phyloP scores from a whole-genome alignment of 371 early-diverging fungal genomes.

The Saksenaea oblongispora region DNA sequence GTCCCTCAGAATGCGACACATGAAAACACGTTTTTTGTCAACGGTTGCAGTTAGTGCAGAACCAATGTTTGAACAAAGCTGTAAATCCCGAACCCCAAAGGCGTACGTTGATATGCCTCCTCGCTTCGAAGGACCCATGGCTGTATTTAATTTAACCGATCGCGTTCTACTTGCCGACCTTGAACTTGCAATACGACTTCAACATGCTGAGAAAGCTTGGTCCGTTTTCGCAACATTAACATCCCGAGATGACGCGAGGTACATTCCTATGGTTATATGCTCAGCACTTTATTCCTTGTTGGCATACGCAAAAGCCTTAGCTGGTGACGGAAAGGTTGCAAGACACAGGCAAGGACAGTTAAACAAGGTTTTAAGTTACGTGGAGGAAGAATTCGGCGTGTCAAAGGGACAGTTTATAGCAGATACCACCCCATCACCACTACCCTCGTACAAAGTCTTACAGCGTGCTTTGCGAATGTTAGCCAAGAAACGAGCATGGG shows the following conservation, averaged over 20 bases:
- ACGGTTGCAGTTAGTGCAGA: slow-evolving; percentile 12
- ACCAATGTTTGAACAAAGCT: neutral
- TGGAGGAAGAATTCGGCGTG: slow-evolving; percentile 19
- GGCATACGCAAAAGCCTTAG: slow-evolving; percentile 27
- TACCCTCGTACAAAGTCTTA: slow-evolving; percentile 32
- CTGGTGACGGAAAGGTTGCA: slow-evolving; percentile 7
- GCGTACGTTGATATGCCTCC: slow-evolving; percentile 4
- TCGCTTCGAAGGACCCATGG: slow-evolving; percentile 18
- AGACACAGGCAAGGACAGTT: slow-evolving; percentile 33
- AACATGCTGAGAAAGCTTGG: slow-evolving; percentile 47
- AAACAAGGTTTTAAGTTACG: slow-evolving; percentile 30
- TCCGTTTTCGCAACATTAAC: slow-evolving; percentile 36
- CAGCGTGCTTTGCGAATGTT: slow-evolving; percentile 18
- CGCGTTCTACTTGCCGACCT: slow-evolving; percentile 31
- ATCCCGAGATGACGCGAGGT: slow-evolving; percentile 15
- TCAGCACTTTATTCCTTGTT: slow-evolving; percentile 38
- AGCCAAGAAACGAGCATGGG: slow-evolving; percentile 21
- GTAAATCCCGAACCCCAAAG: neutral
- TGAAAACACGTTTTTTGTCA: slow-evolving; percentile 9
- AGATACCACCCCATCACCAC: slow-evolving; percentile 22
- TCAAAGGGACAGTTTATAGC: slow-evolving; percentile 25
- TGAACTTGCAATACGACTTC: slow-evolving; percentile 33
- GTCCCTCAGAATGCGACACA: slow-evolving; percentile 2
- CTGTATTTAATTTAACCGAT: slow-evolving; percentile 29
- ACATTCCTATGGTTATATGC: slow-evolving; percentile 31